Percentiles rank a stretch among this genome's conserved stretches.
phyloP scores from a whole-genome alignment of 768 basidiomycete genomes.

The Suillus tomentosus region DNA sequence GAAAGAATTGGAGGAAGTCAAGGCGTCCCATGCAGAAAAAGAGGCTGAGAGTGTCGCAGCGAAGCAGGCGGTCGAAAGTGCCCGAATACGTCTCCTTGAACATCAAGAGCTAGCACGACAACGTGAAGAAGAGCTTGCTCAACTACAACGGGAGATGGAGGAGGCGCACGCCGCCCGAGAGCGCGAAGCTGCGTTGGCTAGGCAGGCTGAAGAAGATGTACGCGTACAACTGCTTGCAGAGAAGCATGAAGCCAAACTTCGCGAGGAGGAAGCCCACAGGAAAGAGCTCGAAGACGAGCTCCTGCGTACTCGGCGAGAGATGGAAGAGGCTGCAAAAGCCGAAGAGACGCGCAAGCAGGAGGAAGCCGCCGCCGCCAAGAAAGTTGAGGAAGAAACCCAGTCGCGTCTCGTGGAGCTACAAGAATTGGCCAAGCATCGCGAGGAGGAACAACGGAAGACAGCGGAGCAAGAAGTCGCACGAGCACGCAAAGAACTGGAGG shows the following conservation, averaged over 20 bases:
- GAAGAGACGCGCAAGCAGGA: slow-evolving; percentile 23
- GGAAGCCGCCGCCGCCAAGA: slow-evolving; percentile 24
- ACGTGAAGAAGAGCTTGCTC: slow-evolving; percentile 32
- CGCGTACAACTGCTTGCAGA: slow-evolving; percentile 30
- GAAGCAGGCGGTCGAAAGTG: slow-evolving; percentile 29
- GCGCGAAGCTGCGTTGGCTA: slow-evolving; percentile 20
- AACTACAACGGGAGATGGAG: slow-evolving; percentile 24
- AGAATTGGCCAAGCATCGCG: slow-evolving; percentile 24
- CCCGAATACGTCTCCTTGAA: slow-evolving; percentile 26
- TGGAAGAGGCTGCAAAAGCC: slow-evolving; percentile 16
- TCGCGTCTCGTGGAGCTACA: slow-evolving; percentile 31
- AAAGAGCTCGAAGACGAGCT: slow-evolving; percentile 29
- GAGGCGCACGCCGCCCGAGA: slow-evolving; percentile 31
- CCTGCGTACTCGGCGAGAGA: slow-evolving; percentile 23
- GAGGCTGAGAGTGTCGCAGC: slow-evolving; percentile 26
- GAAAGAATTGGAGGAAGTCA: slow-evolving; percentile 26
- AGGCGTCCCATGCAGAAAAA: slow-evolving; percentile 28
- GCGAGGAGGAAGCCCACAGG: slow-evolving; percentile 32
- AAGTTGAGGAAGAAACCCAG: slow-evolving; percentile 21
- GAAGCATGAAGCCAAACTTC: slow-evolving; percentile 28
- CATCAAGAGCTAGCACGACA: slow-evolving; percentile 24
- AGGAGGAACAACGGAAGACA: slow-evolving; percentile 26
- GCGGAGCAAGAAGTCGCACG: slow-evolving; percentile 30
- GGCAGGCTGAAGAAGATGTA: slow-evolving; percentile 25
- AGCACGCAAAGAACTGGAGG: slow-evolving; percentile 26